Base-by-base conservation (phyloP, 768 basidiomycete species). In the Calocybe gangraenosa region DNA sequence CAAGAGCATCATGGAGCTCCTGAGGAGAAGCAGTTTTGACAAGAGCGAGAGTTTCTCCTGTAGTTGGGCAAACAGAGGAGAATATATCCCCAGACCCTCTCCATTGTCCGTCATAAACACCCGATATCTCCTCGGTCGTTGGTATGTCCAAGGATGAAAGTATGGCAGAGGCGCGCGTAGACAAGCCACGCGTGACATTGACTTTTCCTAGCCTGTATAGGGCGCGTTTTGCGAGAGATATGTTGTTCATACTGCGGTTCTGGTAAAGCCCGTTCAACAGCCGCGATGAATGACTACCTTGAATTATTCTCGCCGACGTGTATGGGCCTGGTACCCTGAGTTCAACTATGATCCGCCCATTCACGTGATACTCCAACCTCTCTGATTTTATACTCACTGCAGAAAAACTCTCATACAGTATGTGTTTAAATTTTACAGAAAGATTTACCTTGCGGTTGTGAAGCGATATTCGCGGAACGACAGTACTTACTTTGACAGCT, bases 61-160 rank as follows among this genome's bases (percentile, higher is more conserved):
- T 95, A 7, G 90, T 80, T 11, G 92, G 92, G 62, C 92, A 95
- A 14, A 78, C 58, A 41, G 86, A 89, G 53, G 76, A 67, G 14
- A 87, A 57, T 3, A 87, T 45, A 42, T 85, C 83, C 2, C 91
- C 91, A 15, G 77, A 74, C 17, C 90, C 91, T 46, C 73, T 69
- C 91, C 91, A 93, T 54, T 74, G 65, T 28, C 90, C 90, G 57
- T 92, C 84, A 57, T 88, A 93, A 14, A 92, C 86, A 2, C 91
- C 90, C 9, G 73, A 65, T 13, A 88, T 56, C 40, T 84, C 82
- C 10, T 68, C 67, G n/a, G 67, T 60, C 4, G 72, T 69, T 6
- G 73, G 70, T 45, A 92, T 78, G 53, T 79, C 82, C 40, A 91
- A 61, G 1, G 82, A 71, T 30, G 75, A 69, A 51, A 93, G 73